Percentiles rank a stretch among this genome's conserved stretches.
Evolutionary conservation across 306 rosid genomes (phyloP).

Genomic region (Abrus precatorius): DNA sequence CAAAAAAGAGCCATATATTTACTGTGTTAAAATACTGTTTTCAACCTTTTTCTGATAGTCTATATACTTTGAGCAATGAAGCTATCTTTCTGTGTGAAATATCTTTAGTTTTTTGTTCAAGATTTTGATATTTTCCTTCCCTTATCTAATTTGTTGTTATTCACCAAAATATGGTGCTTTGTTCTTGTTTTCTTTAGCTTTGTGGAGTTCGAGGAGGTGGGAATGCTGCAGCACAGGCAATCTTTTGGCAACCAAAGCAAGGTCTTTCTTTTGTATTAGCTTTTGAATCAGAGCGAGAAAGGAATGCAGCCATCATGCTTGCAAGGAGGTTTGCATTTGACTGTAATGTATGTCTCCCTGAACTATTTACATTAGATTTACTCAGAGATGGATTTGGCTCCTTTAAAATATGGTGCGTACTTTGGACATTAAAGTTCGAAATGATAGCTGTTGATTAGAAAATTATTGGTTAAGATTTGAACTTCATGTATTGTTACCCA

Average conservation of each 20-base stretch:
- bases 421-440: not conserved
- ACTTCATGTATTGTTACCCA: not conserved
- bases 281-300: slow-evolving; percentile 85
- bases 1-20: not conserved
- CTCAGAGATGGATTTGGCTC: not conserved
- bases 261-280: slow-evolving; percentile 82
- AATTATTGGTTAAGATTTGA: not conserved
- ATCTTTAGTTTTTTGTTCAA: not conserved
- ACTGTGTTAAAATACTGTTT: not conserved
- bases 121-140: slow-evolving; percentile 17
- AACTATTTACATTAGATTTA: slow-evolving; percentile 1
- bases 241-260: slow-evolving; percentile 88
- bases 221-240: slow-evolving; percentile 87
- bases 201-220: slow-evolving; percentile 97
- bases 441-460: not conserved
- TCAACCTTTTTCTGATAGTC: not conserved
- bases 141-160: not conserved
- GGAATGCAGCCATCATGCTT: slow-evolving; percentile 91
- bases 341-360: slow-evolving; percentile 75
- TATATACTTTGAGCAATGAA: not conserved
- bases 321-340: slow-evolving; percentile 94
- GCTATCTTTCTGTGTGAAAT: not conserved
- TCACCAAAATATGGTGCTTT: not conserved
- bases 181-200: slow-evolving; percentile 60
- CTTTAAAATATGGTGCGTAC: not conserved